Percentiles rank a stretch among this genome's conserved stretches.
Conservation (phyloP, 106 monocot species). For the Dendrobium chrysotoxum region DNA sequence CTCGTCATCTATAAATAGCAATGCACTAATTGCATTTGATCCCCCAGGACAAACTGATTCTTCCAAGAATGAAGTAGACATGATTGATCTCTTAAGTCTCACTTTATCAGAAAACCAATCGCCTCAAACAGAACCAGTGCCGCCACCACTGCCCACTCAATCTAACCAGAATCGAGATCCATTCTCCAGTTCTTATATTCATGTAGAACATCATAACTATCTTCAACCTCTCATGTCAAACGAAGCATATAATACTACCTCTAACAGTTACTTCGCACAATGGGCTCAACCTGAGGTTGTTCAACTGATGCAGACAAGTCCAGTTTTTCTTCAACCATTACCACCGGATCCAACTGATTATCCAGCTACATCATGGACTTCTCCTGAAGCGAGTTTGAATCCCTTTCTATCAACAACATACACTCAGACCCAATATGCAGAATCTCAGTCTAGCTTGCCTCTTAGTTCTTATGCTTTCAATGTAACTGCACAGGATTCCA, state of each 20-base stretch:
- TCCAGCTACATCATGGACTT: no score
- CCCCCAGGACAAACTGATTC: conserved; percentile 23
- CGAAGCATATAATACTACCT: conserved; percentile 19
- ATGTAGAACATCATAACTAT: background rate
- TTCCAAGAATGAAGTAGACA: conserved; percentile 34
- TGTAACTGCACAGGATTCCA: background rate
- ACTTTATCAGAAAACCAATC: conserved; percentile 35
- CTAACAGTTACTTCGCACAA: conserved; percentile 50
- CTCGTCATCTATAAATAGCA: conserved; percentile 21
- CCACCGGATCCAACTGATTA: background rate
- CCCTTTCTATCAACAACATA: conserved; percentile 7
- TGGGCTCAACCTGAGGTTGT: conserved; percentile 36
- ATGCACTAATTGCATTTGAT: conserved; percentile 34
- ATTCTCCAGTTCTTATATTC: background rate
- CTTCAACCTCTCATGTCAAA: conserved; percentile 14
- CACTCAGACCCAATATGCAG: conserved; percentile 8
- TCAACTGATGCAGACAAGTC: background rate
- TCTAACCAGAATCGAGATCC: conserved; percentile 15
- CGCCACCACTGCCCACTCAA: background rate
- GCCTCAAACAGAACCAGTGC: conserved; percentile 24
- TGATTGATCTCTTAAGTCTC: conserved; percentile 63
- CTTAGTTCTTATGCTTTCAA: background rate
- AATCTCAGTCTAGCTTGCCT: conserved; percentile 5
- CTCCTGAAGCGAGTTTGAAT: conserved; percentile 7
- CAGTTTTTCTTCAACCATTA: conserved; percentile 14